Base-by-base conservation (phyloP, 108 stramenopile genomes). In the Phaeodactylum tricornutum region DNA sequence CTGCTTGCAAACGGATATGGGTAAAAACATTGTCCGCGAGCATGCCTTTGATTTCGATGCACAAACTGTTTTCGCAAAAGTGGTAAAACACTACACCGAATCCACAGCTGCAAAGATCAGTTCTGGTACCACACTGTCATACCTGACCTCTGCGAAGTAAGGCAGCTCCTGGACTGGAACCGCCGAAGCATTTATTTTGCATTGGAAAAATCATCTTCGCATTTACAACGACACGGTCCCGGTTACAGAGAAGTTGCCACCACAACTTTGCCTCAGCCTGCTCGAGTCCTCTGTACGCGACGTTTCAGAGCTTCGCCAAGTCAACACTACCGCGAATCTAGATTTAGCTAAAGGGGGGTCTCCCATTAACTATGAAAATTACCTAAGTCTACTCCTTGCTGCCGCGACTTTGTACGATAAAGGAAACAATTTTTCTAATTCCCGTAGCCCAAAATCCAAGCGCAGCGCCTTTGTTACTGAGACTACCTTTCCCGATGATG, bases 131-230 rank as follows among this genome's bases (percentile, higher is more conserved):
- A 3, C 21, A 20, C 7, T 40, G 7, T 5, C 38, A 4, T 40
- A 5, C 38, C 17, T 40, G 17, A 40, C 38, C 21, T 40, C 38
- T 34, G 29, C 14, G 20, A 21, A 38, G 25, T 16, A 43, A 3
- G 12, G 22, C 2, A n/a, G n/a, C n/a, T 25, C 19, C 4, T 43
- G 38, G n/a, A 1, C n/a, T 17, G 53, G 42, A 14, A 55, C 35
- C 22, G 19, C 25, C 5, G 11, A 43, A 5, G 1, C 20, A 4
- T 57, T 57, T 35, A 15, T 57, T 26, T 3, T 36, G 14, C 4
- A 47, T 22, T 57, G 56, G 56, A 32, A 35, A 11, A 26, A 57
- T 15, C 19, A 47, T 4, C 8, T 57, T 1, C 29, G 45, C n/a
- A 8, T 1, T 2, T 57, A 47, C 35, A 46, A 57, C n/a, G n/a